Evolutionary conservation across 2,329 filamentous ascomycete species (phyloP).

Genomic region (Fusarium succisae): DNA sequence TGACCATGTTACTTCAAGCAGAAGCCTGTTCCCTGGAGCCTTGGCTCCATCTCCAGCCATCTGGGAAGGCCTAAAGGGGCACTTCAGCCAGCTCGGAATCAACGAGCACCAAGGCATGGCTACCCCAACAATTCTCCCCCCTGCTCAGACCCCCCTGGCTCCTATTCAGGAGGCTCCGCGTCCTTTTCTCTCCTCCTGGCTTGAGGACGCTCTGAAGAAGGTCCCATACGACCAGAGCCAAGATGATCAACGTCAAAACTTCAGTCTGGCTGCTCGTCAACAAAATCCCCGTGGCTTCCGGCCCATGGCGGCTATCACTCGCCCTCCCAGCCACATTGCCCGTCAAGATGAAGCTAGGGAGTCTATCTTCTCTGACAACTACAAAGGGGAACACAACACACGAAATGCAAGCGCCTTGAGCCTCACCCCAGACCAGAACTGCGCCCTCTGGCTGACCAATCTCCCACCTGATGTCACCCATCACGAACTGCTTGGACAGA

Average conservation of each 20-base stretch:
- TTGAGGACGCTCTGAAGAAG: neutral
- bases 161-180: neutral
- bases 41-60: constrained; percentile 17
- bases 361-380: constrained; percentile 45
- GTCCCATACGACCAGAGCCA: neutral
- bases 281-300: constrained; percentile 26
- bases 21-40: neutral
- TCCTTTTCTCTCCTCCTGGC: constrained; percentile 1
- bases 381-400: constrained; percentile 49
- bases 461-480: constrained; percentile 56
- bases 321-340: neutral
- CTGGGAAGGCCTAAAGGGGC: constrained; percentile 14
- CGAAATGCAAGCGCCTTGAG: constrained; percentile 49
- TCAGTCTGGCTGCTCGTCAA: neutral
- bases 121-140: neutral
- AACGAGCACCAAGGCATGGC: neutral
- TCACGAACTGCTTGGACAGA: constrained; percentile 54
- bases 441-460: constrained; percentile 62
- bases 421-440: constrained; percentile 52
- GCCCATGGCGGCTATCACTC: constrained; percentile 36
- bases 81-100: constrained; percentile 12
- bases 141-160: neutral
- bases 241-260: neutral
- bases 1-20: neutral
- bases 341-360: neutral